Evolutionary conservation across 2,329 filamentous ascomycete species (phyloP).

Genomic region (Fusarium xyrophilum): DNA sequence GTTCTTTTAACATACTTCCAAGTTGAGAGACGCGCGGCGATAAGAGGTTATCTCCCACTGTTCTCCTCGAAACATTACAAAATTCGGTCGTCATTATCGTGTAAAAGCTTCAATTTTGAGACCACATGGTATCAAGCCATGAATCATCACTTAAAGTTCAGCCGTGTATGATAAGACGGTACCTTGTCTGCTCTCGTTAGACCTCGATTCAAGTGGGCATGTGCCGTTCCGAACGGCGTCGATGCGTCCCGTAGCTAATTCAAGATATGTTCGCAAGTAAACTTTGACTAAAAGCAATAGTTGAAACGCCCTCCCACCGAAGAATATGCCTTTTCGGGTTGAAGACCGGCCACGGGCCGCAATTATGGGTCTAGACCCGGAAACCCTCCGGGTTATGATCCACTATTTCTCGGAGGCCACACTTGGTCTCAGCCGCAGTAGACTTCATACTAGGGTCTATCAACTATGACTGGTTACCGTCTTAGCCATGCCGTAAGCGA

Average conservation of each 20-base stretch:
- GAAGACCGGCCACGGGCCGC: constrained; percentile 15
- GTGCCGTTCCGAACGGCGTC: constrained; percentile 33
- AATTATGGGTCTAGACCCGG: constrained; percentile 27
- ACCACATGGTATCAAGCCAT: constrained; percentile 21
- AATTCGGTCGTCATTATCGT: constrained; percentile 12
- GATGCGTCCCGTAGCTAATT: constrained; percentile 25
- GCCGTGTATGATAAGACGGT: background rate
- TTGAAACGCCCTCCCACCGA: background rate
- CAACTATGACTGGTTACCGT: background rate
- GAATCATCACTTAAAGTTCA: constrained; percentile 22
- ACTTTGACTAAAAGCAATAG: constrained; percentile 14
- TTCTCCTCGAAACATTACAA: background rate
- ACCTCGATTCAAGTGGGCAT: constrained; percentile 1
- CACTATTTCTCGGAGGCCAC: constrained; percentile 19
- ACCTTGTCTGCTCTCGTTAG: background rate
- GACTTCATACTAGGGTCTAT: background rate
- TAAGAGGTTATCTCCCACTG: constrained; percentile 4
- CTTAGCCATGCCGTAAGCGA: background rate
- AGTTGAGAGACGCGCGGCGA: background rate
- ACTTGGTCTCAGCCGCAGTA: constrained; percentile 1
- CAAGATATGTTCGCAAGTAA: constrained; percentile 3
- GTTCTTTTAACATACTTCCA: too few relatives aligned
- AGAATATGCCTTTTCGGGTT: background rate
- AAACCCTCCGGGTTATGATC: background rate
- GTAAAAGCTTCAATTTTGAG: background rate